Conservation (phyloP, 768 basidiomycete species). For the Boletus rubescentipes region DNA sequence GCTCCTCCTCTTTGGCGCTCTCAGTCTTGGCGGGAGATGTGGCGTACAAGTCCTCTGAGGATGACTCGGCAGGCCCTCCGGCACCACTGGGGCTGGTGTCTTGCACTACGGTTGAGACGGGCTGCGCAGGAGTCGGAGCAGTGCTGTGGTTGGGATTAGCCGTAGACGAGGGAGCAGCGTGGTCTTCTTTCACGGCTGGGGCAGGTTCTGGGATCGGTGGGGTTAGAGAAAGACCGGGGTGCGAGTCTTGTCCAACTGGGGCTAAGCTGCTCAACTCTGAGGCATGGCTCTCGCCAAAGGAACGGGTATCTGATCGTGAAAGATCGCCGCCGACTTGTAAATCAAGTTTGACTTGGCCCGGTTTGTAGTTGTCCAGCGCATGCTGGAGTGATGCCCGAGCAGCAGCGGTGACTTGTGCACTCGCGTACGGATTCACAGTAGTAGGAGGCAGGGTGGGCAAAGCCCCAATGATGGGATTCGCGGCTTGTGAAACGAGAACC, state of each 20-base stretch:
- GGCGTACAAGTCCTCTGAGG: constrained; percentile 32
- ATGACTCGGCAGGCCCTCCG: constrained; percentile 26
- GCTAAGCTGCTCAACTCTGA: constrained; percentile 58
- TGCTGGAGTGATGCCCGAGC: constrained; percentile 74
- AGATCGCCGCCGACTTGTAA: constrained; percentile 50
- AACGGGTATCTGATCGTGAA: constrained; percentile 69
- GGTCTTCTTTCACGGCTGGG: constrained; percentile 5
- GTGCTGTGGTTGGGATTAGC: constrained; percentile 26
- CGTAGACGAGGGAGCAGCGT: constrained; percentile 6
- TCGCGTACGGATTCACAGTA: constrained; percentile 53
- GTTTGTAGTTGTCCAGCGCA: constrained; percentile 75
- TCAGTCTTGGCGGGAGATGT: constrained; percentile 36
- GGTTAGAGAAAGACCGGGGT: constrained; percentile 41
- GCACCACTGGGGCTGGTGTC: neutral
- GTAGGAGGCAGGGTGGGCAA: constrained; percentile 72
- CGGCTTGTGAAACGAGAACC: constrained; percentile 69
- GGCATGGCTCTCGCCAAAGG: constrained; percentile 84
- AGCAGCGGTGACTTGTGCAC: constrained; percentile 61
- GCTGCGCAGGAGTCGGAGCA: constrained; percentile 17
- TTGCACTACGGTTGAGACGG: constrained; percentile 31
- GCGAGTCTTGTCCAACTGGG: constrained; percentile 22
- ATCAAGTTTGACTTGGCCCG: constrained; percentile 59
- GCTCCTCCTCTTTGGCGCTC: constrained; percentile 68
- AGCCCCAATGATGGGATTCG: constrained; percentile 56
- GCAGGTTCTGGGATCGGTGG: constrained; percentile 37